Percentiles rank a stretch among this genome's conserved stretches.
Evolutionary conservation across 148 eudicot species (phyloP).

Genomic region (Rheum nobile): DNA sequence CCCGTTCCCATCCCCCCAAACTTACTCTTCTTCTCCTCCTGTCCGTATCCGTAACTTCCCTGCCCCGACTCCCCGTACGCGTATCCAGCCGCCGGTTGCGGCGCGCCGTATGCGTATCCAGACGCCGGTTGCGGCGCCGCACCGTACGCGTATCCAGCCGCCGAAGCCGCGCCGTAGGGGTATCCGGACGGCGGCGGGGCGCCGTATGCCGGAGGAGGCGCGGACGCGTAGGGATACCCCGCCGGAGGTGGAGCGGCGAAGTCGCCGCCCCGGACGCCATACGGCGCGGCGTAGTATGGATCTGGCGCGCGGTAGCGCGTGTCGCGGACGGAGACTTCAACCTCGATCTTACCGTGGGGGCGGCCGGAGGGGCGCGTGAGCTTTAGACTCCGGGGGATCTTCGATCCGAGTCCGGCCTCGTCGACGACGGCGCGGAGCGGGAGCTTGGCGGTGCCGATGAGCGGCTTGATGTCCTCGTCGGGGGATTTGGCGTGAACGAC

Average conservation of each 20-base stretch:
- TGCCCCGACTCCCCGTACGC: constrained; percentile 14
- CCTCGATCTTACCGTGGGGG: constrained; percentile 63
- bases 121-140: constrained; percentile 17
- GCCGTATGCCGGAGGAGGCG: constrained; percentile 9
- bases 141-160: constrained; percentile 4
- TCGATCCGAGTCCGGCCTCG: constrained; percentile 42
- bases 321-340: constrained; percentile 34
- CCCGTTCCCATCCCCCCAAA: constrained; percentile 83
- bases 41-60: constrained; percentile 5
- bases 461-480: constrained; percentile 60
- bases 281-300: constrained; percentile 44
- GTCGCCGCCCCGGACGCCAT: constrained; percentile 32
- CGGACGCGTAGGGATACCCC: constrained; percentile 7
- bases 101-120: neutral
- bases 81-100: neutral
- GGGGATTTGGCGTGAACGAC: constrained; percentile 52
- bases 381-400: constrained; percentile 21
- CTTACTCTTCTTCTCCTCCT: constrained; percentile 41
- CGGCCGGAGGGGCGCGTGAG: constrained; percentile 86
- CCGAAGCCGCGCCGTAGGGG: constrained; percentile 11
- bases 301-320: constrained; percentile 48
- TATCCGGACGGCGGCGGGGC: constrained; percentile 11
- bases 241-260: constrained; percentile 17
- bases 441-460: constrained; percentile 59
- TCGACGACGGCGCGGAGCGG: constrained; percentile 42